A percentile compares a stretch with the other conserved stretches of the same genome.
Conservation (phyloP, 2,329 filamentous ascomycete genomes). For the Pseudogymnoascus sp. region DNA sequence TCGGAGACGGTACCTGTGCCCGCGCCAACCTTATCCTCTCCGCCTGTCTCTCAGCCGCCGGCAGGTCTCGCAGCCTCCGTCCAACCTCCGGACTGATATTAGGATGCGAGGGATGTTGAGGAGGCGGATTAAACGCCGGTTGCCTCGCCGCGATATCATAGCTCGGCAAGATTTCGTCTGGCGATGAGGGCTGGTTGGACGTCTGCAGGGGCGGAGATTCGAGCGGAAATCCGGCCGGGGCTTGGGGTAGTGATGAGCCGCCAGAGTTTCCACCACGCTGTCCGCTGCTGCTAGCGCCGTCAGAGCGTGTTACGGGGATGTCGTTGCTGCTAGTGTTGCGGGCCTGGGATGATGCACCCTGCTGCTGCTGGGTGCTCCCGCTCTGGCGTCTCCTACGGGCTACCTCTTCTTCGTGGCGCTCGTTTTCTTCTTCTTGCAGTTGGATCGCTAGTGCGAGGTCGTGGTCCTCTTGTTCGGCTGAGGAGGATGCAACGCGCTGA, state of each 20-base stretch:
- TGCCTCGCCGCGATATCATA: conserved; percentile 59
- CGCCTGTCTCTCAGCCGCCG: conserved; percentile 13
- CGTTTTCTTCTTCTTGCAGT: conserved; percentile 89
- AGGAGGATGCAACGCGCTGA: conserved; percentile 12
- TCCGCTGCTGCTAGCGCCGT: conserved; percentile 23
- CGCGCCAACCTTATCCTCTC: neutral
- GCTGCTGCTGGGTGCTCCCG: conserved; percentile 60
- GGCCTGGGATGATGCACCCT: conserved; percentile 36
- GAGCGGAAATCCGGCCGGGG: conserved; percentile 24
- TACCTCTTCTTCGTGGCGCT: conserved; percentile 57
- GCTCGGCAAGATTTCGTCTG: conserved; percentile 52
- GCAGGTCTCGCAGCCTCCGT: conserved; percentile 17
- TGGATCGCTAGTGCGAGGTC: conserved; percentile 85
- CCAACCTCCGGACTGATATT: conserved; percentile 23
- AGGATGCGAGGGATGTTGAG: conserved; percentile 37
- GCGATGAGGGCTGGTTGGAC: conserved; percentile 12
- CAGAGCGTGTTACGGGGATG: conserved; percentile 24
- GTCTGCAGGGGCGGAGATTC: neutral
- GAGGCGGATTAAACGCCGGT: conserved; percentile 48
- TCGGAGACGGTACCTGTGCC: neutral
- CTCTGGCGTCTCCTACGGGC: conserved; percentile 60
- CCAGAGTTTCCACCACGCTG: conserved; percentile 14
- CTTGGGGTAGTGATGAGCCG: conserved; percentile 24
- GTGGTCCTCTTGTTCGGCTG: conserved; percentile 66
- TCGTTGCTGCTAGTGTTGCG: conserved; percentile 19